Percentiles rank a stretch among this genome's conserved stretches.
Conservation (phyloP, 192 early-diverging fungal genomes). For the Podila epigama region DNA sequence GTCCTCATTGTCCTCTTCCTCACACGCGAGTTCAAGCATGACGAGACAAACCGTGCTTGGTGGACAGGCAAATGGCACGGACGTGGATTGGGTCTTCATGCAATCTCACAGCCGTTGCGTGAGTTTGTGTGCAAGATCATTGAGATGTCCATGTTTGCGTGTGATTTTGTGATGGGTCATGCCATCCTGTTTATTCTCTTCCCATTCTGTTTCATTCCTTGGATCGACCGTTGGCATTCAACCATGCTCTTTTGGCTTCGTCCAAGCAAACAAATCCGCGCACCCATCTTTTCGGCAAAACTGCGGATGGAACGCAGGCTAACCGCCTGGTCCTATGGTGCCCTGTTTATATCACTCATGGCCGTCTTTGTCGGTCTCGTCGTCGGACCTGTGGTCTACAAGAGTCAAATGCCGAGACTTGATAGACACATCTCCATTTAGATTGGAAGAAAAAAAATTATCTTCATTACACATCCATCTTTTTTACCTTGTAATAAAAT, state of each 20-base stretch:
- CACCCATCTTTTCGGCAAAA: conserved; percentile 74
- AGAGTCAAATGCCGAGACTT: conserved; percentile 1
- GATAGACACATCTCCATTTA: neutral
- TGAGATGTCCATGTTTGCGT: conserved; percentile 80
- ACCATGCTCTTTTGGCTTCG: conserved; percentile 83
- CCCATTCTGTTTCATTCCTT: conserved; percentile 72
- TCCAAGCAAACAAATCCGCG: conserved; percentile 75
- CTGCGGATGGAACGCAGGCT: conserved; percentile 64
- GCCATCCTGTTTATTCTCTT: conserved; percentile 75
- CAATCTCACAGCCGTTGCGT: conserved; percentile 72
- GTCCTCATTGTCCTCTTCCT: conserved; percentile 68
- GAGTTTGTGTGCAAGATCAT: conserved; percentile 83
- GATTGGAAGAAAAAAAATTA: too few relatives aligned
- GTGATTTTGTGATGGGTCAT: conserved; percentile 78
- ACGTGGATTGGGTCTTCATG: conserved; percentile 66
- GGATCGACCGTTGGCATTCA: conserved; percentile 74
- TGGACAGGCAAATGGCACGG: conserved; percentile 85
- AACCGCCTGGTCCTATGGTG: conserved; percentile 68
- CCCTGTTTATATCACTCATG: conserved; percentile 67
- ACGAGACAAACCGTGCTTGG: conserved; percentile 84
- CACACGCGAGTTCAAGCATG: conserved; percentile 81
- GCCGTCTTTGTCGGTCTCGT: conserved; percentile 67
- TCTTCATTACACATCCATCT: too few relatives aligned
- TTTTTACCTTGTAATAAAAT: too few relatives aligned
- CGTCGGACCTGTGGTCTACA: conserved; percentile 58